Percentiles rank a stretch among this genome's conserved stretches.
These are phyloP conservation scores for Xylariaceae sp. DNA, from an alignment of 2,329 filamentous ascomycete genomes.

Conservation along the genomic window DNA sequence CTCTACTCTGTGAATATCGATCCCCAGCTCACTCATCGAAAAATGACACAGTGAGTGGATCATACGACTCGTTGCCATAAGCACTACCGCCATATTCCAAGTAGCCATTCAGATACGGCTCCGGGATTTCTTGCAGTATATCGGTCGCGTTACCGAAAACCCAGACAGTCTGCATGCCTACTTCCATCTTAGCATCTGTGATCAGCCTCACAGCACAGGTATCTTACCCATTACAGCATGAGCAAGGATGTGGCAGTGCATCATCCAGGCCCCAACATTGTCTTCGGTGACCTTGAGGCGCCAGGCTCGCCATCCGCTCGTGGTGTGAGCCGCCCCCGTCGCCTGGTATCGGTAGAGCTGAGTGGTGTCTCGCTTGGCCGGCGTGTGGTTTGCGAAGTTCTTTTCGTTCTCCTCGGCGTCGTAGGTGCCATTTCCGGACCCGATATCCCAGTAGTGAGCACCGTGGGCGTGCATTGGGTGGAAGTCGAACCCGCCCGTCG, in stretches of 20 bases:
- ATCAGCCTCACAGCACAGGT: background rate
- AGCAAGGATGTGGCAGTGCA: constrained; percentile 52
- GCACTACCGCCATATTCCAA: constrained; percentile 35
- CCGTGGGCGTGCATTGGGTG: constrained; percentile 52
- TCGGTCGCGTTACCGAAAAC: constrained; percentile 29
- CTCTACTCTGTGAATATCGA: too few species aligned
- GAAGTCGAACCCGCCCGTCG: constrained; percentile 31
- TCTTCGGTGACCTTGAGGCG: constrained; percentile 35
- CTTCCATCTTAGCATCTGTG: too few species aligned
- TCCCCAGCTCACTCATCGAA: constrained; percentile 9
- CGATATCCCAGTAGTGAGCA: constrained; percentile 45
- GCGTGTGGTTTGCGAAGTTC: constrained; percentile 26
- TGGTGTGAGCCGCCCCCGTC: constrained; percentile 30
- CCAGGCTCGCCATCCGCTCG: constrained; percentile 55
- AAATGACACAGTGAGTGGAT: constrained; percentile 21
- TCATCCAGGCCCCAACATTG: constrained; percentile 53
- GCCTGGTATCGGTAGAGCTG: constrained; percentile 47
- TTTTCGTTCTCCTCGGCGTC: constrained; percentile 40
- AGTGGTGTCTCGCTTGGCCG: constrained; percentile 39
- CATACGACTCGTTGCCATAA: constrained; percentile 30
- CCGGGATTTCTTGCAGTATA: constrained; percentile 24
- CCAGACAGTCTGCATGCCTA: constrained; percentile 30
- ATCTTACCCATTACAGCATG: constrained; percentile 51
- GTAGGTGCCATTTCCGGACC: constrained; percentile 45
- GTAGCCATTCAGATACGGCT: constrained; percentile 30